Evolutionary conservation across 257 asterid species (phyloP), one percentile per base, ranked within the genome.

Genomic region (Solanum corneliomulleri): DNA sequence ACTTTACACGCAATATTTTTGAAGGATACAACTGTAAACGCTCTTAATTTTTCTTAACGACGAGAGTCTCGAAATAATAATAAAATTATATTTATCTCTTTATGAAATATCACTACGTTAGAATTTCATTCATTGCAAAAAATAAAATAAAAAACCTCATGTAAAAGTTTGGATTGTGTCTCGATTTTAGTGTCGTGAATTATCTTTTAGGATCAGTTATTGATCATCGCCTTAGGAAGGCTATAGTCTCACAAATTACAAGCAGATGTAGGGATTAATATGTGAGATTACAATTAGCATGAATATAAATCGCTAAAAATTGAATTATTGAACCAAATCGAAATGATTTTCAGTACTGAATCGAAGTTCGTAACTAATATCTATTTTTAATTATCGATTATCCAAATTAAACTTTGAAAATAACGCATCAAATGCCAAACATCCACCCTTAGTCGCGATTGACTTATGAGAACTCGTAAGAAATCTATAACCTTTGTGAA

Each of bases 321-420:
- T 9, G 2, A 58, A 58, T 58, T 58, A 21, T 11, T 23, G 8
- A 62, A 62, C 1, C 4, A 1, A n/a, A 4, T n/a, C 0, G 0
- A 62, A n/a, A 62, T n/a, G 1, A n/a, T n/a, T 62, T n/a, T 10
- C 0, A 2, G 0, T n/a, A 58, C 0, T 10, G 16, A 10, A 62
- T 10, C 8, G 2, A n/a, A 16, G 31, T 23, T 62, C 7, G 7
- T 4, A n/a, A 4, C 6, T n/a, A 23, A 5, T 10, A 62, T 62
- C 0, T 1, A 62, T 0, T n/a, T 62, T n/a, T 6, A 60, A 60
- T 60, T 60, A 9, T 23, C 7, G 0, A 23, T 60, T 60, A 23
- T 60, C 15, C 1, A 23, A 60, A 60, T 60, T 1, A 21, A 60
- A 23, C 29, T 60, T 10, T 60, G 7, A 10, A 60, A 60, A 23